Conservation (phyloP, 768 basidiomycete species). For the Dentipellis sp. region DNA sequence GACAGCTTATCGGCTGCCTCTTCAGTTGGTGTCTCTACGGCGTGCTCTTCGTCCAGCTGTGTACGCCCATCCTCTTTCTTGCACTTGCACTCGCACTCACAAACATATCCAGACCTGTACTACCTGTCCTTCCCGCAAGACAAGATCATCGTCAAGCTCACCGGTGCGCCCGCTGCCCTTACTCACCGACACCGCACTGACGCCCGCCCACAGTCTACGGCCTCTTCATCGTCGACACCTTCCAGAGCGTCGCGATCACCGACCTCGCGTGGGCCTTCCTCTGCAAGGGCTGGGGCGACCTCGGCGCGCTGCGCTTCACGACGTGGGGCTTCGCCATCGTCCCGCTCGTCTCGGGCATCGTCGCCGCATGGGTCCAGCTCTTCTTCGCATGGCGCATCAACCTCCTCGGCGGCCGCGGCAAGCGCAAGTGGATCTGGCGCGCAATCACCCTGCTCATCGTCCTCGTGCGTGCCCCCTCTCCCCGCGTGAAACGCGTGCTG, state of each 20-base stretch:
- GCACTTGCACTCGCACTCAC: neutral
- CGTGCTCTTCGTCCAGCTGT: neutral
- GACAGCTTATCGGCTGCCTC: neutral
- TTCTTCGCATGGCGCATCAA: neutral
- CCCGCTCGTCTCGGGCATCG: neutral
- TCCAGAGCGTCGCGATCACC: neutral
- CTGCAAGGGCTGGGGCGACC: neutral
- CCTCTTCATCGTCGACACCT: neutral
- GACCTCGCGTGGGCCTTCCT: neutral
- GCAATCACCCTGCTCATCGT: neutral
- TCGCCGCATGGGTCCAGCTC: neutral
- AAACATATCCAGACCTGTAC: neutral
- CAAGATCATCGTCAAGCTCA: neutral
- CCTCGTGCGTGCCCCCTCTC: neutral
- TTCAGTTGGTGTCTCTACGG: constrained; percentile 1
- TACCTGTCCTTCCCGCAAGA: neutral
- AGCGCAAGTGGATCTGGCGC: neutral
- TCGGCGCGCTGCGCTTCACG: neutral
- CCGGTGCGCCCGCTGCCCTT: neutral
- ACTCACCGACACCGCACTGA: neutral
- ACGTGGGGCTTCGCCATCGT: neutral
- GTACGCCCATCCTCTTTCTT: neutral
- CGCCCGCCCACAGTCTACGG: neutral
- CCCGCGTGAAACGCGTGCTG: neutral
- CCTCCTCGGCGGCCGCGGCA: neutral